Evolutionary conservation across 176 grass and related monocot species (phyloP).

Genomic region (Thalia dealbata): DNA sequence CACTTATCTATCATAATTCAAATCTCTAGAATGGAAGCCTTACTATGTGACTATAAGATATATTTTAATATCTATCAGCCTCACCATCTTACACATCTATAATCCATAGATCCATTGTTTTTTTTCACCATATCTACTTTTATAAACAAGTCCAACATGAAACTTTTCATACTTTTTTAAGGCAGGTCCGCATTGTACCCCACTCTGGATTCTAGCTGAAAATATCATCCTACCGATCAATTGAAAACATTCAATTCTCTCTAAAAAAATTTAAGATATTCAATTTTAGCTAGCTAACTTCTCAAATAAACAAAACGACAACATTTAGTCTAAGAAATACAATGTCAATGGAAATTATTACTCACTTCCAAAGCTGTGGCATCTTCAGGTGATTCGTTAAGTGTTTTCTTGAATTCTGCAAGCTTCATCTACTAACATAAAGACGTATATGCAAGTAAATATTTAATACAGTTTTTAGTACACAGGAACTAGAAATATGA

Average conservation of each 20-base stretch:
- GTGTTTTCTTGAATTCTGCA: slow-evolving; percentile 53
- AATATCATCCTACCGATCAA: not conserved
- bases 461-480: too few relatives aligned
- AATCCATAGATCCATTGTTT: not conserved
- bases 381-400: slow-evolving; percentile 62
- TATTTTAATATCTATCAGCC: not conserved
- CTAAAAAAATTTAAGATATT: not conserved
- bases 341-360: not conserved
- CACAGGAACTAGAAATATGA: too few relatives aligned
- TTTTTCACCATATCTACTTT: not conserved
- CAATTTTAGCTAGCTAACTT: not conserved
- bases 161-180: not conserved
- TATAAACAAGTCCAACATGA: not conserved
- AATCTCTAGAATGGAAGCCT: too few relatives aligned
- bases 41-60: too few relatives aligned
- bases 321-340: not conserved
- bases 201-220: too few relatives aligned
- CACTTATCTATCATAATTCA: too few relatives aligned
- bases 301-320: too few relatives aligned
- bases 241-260: not conserved
- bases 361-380: slow-evolving; percentile 63
- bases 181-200: not conserved
- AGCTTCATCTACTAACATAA: slow-evolving; percentile 42
- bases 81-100: not conserved
- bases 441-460: not conserved